Evolutionary conservation across 768 basidiomycete species (phyloP), one percentile per base, ranked within the genome.

Genomic region (Suillus decipiens): DNA sequence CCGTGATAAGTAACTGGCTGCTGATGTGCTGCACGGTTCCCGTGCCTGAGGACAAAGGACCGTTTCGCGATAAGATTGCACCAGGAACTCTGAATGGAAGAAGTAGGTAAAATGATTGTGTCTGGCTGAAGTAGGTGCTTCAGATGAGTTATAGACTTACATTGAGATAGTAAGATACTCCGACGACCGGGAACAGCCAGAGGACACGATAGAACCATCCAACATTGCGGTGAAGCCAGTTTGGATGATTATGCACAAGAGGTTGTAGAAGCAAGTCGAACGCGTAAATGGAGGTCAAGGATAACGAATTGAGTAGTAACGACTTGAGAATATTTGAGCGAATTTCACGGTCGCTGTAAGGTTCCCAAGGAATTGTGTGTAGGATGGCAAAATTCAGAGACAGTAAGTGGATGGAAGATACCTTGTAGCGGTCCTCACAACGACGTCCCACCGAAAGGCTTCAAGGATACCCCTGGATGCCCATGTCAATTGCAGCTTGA

Each of bases 171-270:
- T 94, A 82, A 12, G 93, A 92, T 31, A 77, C 75, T 1, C 87
- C 88, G 9, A 93, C 81, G 59, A 95, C 82, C 0, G 94, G 94
- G 22, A 90, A 75, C 4, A 95, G 75, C 92, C 93, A 95, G 43
- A 95, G 75, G 9, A 85, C 76, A 69, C 87, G 89, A 73, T 90
- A 92, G 66, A 91, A 85, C 85, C 86, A 87, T 11, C 89, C 86
- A 12, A 93, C 79, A 68, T 92, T 89, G 31, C 86, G 80, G 70
- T 88, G 88, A 45, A 90, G 72, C 88, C 88, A 90, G 64, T 80
- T 85, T 63, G 84, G 82, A 60, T 84, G 82, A 67, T 83, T 81
- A 22, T 80, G 82, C 17, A 89, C 83, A 24, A 92, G 81, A 3
- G 92, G 90, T 22, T 84, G 80, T 15, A 95, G 79, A 33, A 93